Conservation (phyloP, 345 rosid genomes). For the Euphorbia peplus region DNA sequence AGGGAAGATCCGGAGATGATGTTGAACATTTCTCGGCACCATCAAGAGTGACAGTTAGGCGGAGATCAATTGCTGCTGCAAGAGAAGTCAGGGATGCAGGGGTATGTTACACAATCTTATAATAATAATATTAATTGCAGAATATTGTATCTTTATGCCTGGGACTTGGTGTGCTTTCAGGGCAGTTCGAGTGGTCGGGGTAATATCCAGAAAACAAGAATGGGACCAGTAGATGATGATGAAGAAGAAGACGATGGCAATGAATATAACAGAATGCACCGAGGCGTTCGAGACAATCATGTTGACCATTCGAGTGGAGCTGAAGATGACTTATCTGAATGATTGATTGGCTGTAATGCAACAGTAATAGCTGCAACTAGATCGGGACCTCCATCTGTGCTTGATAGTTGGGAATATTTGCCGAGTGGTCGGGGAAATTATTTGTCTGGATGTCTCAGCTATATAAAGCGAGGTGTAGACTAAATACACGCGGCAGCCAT, state of each 20-base stretch:
- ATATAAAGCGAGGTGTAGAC: not conserved
- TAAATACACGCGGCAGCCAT: not conserved
- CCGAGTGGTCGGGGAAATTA: not conserved
- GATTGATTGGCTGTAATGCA: constrained; percentile 28
- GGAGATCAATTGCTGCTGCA: constrained; percentile 49
- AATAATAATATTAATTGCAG: not conserved
- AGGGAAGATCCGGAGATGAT: constrained; percentile 81
- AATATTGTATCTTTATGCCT: not conserved
- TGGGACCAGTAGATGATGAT: constrained; percentile 44
- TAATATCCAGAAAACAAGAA: constrained; percentile 43
- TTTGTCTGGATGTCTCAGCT: not conserved
- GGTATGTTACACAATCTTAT: constrained; percentile 44
- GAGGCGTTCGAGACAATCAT: constrained; percentile 37
- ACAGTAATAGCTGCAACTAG: constrained; percentile 7
- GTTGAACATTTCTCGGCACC: constrained; percentile 85
- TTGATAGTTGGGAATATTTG: too few relatives aligned
- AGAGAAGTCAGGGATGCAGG: constrained; percentile 63
- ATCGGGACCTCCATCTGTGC: not conserved
- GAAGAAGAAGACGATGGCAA: constrained; percentile 44
- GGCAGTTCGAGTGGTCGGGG: constrained; percentile 47
- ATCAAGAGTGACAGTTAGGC: constrained; percentile 69
- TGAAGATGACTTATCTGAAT: constrained; percentile 76
- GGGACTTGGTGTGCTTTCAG: constrained; percentile 38
- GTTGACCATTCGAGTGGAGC: constrained; percentile 53
- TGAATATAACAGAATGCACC: constrained; percentile 50